Evolutionary conservation across 2,329 filamentous ascomycete genomes (phyloP), one percentile per base, ranked within the genome.

Genomic region (Fusarium redolens): DNA sequence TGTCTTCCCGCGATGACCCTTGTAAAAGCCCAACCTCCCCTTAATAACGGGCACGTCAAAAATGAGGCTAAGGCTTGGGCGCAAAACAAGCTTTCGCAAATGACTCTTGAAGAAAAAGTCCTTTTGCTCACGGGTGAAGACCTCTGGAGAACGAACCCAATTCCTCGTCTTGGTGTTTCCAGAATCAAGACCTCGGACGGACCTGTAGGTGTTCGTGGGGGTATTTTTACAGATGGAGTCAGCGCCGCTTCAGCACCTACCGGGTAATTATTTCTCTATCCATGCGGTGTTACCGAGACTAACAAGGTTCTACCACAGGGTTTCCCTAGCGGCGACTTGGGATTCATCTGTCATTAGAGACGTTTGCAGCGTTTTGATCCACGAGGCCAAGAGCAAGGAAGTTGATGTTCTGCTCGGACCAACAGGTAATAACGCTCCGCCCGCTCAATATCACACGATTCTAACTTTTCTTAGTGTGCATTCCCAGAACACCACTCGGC

Each of bases 401-500:
- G 61, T 67, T 3, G 64, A 72, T 44, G 48, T 74, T 15, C 22
- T 74, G 1, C 57, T 74, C 9, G 62, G 68, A 2, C 71, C 65
- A 18, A 74, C 65, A 28, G 68, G 61, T 61, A 62, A n/a, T 38
- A 15, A 33, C 0, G 3, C 1, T 14, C 9, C 43, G 11, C 30
- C 31, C 13, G 33, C 13, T 40, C 22, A 28, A 30, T 28, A 38
- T 52, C 33, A 54, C 33, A 2, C 5, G 4, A 5, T 8, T 11
- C 6, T 17, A 1, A 17, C 5, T 13, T 28, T 4, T n/a, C 4
- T 13, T 5, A 56, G 60, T 73, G 3, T 71, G 71, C 20, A 61
- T 73, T 4, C 63, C 62, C 2, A 47, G 63, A 25, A 68, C 79
- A 35, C 82, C 82, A 0, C 76, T 83, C 1, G 82, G 82, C 17